A percentile compares a stretch with the other conserved stretches of the same genome.
Evolutionary conservation across 768 basidiomycete genomes (phyloP).

Genomic region (Lactarius sp.): DNA sequence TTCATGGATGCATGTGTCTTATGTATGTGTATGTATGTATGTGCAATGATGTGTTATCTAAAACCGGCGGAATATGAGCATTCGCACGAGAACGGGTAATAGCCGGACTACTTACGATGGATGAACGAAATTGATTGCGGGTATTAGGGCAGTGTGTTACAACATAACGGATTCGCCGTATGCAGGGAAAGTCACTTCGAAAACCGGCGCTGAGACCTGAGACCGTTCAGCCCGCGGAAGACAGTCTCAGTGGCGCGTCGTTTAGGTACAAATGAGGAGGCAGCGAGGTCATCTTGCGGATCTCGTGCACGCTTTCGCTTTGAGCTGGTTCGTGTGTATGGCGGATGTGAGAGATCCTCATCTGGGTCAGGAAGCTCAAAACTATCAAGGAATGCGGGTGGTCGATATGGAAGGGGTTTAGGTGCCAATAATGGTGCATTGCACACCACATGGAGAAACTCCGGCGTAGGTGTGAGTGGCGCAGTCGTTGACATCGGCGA

Average conservation of each 20-base stretch:
- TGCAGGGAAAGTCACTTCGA: constrained; percentile 9
- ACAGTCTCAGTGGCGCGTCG: constrained; percentile 17
- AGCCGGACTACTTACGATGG: constrained; percentile 17
- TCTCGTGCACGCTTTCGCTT: constrained; percentile 48
- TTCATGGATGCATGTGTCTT: constrained; percentile 21
- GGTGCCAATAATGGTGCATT: constrained; percentile 66
- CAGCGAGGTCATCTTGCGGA: constrained; percentile 6
- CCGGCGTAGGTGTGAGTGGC: constrained; percentile 30
- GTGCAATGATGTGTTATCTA: constrained; percentile 14
- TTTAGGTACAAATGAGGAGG: constrained; percentile 3
- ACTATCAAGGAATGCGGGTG: constrained; percentile 64
- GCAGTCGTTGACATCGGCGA: constrained; percentile 30
- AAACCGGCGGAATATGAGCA: constrained; percentile 4
- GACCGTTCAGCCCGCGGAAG: constrained; percentile 19
- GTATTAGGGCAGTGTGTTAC: constrained; percentile 6
- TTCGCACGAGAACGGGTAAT: background rate
- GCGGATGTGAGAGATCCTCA: constrained; percentile 65
- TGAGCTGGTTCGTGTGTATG: constrained; percentile 47
- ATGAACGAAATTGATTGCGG: constrained; percentile 8
- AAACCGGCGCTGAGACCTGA: constrained; percentile 12
- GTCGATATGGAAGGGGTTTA: constrained; percentile 63
- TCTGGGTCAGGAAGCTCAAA: constrained; percentile 59
- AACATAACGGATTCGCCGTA: background rate
- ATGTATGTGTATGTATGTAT: constrained; percentile 22
- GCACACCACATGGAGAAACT: constrained; percentile 49